Evolutionary conservation across 75 land plant species (phyloP), one percentile per base, ranked within the genome.

Genomic region (Pseudotsuga menziesii): DNA sequence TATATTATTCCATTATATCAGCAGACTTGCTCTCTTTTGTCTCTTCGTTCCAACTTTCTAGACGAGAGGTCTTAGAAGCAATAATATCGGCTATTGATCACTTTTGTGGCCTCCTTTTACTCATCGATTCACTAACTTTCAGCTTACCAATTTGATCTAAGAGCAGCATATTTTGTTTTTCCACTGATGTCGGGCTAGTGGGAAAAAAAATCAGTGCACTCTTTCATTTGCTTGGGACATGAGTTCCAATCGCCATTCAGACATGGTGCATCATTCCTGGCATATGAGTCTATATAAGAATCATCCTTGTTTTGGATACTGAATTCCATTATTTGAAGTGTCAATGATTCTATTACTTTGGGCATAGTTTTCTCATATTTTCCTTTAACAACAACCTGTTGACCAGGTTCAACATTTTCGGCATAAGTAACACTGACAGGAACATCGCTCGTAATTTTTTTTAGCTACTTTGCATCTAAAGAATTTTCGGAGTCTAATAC

Each of bases 291-390:
- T 66, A 35, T 17, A 19, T 32, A 6, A 16, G 70, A 35, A 66
- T 6, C 15, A 66, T 66, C 70, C 36, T 19, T 32, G 29, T 66
- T 20, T 66, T 29, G 29, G 15, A 66, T 35, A 20, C 15, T 66
- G 16, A 39, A 35, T 66, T 66, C 70, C 44, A 66, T 3, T 17
- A 20, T 66, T 66, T 66, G 70, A 66, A 66, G 39, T 66, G 70
- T 66, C 64, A 26, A 26, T 26, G 32, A n/a, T 26, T 26, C 4
- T 61, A 61, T 61, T 32, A 35, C 32, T 29, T 29, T 29, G 17
- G 39, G 15, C 29, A 66, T 16, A 17, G 20, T 13, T 35, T 66
- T 39, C 20, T 4, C 35, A 66, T 35, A 32, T 19, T 66, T 66
- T 66, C 35, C 9, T 4, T 19, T 4, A 32, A 39, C n/a, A 19